Percentiles rank a stretch among this genome's conserved stretches.
These are phyloP conservation scores for Colletotrichum somersetense DNA, from an alignment of 2,329 filamentous ascomycete species.

Conservation along the genomic window DNA sequence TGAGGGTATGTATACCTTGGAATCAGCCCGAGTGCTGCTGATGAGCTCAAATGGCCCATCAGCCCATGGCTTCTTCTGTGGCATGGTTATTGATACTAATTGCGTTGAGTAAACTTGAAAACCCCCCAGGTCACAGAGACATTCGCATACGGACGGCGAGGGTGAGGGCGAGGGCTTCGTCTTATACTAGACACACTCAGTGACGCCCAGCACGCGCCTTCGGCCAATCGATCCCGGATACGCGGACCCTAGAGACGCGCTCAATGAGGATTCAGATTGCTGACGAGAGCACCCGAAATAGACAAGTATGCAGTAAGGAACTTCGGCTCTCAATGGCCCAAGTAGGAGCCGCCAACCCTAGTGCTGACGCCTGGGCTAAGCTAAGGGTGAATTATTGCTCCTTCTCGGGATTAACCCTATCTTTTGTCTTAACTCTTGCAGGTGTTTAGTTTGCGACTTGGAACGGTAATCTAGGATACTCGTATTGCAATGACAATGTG, in stretches of 20 bases:
- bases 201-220: background rate
- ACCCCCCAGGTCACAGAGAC: background rate
- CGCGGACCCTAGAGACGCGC: background rate
- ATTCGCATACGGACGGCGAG: background rate
- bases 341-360: background rate
- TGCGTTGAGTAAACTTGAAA: no score
- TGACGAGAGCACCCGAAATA: constrained; percentile 27
- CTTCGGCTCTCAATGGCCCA: background rate
- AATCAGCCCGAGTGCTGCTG: constrained; percentile 44
- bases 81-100: constrained; percentile 11
- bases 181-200: background rate
- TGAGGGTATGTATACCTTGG: constrained; percentile 41
- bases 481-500: no score
- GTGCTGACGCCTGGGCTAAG: constrained; percentile 11
- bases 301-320: background rate
- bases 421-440: background rate
- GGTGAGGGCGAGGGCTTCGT: background rate
- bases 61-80: constrained; percentile 47
- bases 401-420: background rate
- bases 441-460: background rate
- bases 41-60: constrained; percentile 52
- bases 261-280: constrained; percentile 19
- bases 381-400: background rate
- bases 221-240: background rate
- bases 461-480: background rate